Conservation (phyloP, 345 rosid species). For the Acer yangbiense region DNA sequence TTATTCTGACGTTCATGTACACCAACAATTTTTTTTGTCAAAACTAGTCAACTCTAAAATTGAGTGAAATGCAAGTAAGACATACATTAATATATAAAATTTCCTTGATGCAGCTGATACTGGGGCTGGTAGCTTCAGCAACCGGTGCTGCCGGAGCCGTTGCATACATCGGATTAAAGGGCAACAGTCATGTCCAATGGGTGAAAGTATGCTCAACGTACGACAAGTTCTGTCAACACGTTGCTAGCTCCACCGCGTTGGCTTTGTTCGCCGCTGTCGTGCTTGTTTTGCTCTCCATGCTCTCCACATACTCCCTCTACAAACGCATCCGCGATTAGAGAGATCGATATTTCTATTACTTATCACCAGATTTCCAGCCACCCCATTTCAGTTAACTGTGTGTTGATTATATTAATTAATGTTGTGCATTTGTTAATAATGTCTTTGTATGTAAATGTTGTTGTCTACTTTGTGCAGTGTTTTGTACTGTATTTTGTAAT, state of each 20-base stretch:
- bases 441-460: slow-evolving; percentile 5
- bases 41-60: background rate
- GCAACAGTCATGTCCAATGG: slow-evolving; percentile 60
- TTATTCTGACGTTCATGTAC: no score
- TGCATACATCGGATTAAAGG: slow-evolving; percentile 68
- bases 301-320: slow-evolving; percentile 50
- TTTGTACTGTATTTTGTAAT: background rate
- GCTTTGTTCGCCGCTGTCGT: slow-evolving; percentile 57
- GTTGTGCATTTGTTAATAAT: background rate
- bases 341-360: background rate
- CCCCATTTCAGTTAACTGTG: background rate
- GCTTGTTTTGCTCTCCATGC: slow-evolving; percentile 54
- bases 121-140: slow-evolving; percentile 79
- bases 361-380: background rate
- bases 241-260: slow-evolving; percentile 45
- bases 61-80: background rate
- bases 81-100: background rate
- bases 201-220: slow-evolving; percentile 51
- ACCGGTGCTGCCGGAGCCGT: slow-evolving; percentile 76
- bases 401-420: background rate
- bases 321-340: slow-evolving; percentile 32
- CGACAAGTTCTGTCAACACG: slow-evolving; percentile 65
- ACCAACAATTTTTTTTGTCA: no score
- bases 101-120: slow-evolving; percentile 48
- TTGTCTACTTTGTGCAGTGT: background rate